A percentile compares a stretch with the other conserved stretches of the same genome.
These are phyloP conservation scores for Aspergillus unguis DNA, from an alignment of 2,329 filamentous ascomycete genomes.

Conservation along the genomic window DNA sequence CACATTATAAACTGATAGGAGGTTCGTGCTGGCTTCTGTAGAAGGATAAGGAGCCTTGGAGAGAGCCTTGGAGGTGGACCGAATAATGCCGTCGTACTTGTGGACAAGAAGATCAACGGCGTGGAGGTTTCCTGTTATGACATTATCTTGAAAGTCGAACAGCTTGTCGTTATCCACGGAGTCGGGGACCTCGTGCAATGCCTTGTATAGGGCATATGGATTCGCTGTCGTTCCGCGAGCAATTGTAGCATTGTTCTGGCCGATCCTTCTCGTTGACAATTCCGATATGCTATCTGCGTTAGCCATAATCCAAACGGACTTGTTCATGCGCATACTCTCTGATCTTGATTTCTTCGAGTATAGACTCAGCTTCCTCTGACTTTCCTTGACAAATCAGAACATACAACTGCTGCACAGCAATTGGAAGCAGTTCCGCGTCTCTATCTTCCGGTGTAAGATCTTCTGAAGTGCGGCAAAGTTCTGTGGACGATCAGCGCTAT, in stretches of 20 bases:
- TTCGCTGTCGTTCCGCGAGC: conserved; percentile 48
- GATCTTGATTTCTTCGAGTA: conserved; percentile 51
- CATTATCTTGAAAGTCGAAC: conserved; percentile 57
- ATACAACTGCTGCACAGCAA: conserved; percentile 60
- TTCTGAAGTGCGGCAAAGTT: conserved; percentile 58
- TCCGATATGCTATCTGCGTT: conserved; percentile 50
- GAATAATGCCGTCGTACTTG: conserved; percentile 58
- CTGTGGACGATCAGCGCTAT: conserved; percentile 27
- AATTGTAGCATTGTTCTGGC: conserved; percentile 57
- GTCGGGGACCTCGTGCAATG: conserved; percentile 50
- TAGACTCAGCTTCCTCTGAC: conserved; percentile 52
- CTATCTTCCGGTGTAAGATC: conserved; percentile 60
- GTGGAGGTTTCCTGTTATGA: conserved; percentile 54
- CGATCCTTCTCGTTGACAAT: conserved; percentile 56
- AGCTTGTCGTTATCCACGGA: conserved; percentile 52
- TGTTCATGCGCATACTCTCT: conserved; percentile 42
- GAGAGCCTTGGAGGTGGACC: conserved; percentile 52
- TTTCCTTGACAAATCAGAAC: conserved; percentile 55
- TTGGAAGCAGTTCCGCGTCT: conserved; percentile 57
- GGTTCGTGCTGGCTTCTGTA: conserved; percentile 50
- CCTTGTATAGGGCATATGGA: conserved; percentile 57
- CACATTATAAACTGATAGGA: conserved; percentile 64
- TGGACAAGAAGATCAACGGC: conserved; percentile 57
- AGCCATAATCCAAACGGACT: not conserved
- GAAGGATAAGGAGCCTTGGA: conserved; percentile 49